phyloP scores from a whole-genome alignment of 2,329 filamentous ascomycete species.

The Scedosporium apiospermum region DNA sequence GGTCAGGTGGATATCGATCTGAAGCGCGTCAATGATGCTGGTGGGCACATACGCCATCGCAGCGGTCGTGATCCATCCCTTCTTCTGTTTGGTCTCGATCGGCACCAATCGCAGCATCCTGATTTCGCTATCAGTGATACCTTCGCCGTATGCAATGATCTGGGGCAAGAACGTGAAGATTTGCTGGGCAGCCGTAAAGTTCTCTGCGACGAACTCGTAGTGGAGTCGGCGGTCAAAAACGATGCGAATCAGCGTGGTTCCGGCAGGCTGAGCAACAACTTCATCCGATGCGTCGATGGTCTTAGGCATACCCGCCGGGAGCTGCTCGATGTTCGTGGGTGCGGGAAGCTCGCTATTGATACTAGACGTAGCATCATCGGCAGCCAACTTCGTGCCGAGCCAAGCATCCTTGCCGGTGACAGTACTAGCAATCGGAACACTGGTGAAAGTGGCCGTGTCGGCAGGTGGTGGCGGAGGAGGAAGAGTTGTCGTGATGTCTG shows the following conservation, averaged over 20 bases:
- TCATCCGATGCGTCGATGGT: conserved; percentile 63
- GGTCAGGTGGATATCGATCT: conserved; percentile 60
- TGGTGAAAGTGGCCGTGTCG: conserved; percentile 12
- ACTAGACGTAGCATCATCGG: conserved; percentile 10
- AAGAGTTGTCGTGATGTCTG: neutral
- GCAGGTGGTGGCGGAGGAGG: conserved; percentile 3
- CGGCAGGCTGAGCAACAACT: conserved; percentile 42
- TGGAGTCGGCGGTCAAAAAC: conserved; percentile 76
- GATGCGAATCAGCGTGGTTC: conserved; percentile 67
- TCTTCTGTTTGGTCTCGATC: conserved; percentile 57
- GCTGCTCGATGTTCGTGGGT: conserved; percentile 29
- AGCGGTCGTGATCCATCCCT: conserved; percentile 75
- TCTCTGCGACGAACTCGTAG: conserved; percentile 70
- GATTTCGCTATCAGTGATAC: conserved; percentile 46
- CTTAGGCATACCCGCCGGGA: conserved; percentile 61
- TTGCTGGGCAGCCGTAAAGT: conserved; percentile 66
- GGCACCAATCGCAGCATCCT: conserved; percentile 65
- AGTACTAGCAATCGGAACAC: conserved; percentile 8
- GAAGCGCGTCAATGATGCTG: conserved; percentile 57
- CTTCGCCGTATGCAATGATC: conserved; percentile 56
- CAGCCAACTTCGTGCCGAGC: conserved; percentile 10
- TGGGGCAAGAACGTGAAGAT: conserved; percentile 72
- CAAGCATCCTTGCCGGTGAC: conserved; percentile 9
- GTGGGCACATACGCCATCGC: conserved; percentile 60
- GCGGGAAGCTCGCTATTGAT: conserved; percentile 10